Conservation (phyloP, 2,329 filamentous ascomycete genomes). For the Coniella lustricola region DNA sequence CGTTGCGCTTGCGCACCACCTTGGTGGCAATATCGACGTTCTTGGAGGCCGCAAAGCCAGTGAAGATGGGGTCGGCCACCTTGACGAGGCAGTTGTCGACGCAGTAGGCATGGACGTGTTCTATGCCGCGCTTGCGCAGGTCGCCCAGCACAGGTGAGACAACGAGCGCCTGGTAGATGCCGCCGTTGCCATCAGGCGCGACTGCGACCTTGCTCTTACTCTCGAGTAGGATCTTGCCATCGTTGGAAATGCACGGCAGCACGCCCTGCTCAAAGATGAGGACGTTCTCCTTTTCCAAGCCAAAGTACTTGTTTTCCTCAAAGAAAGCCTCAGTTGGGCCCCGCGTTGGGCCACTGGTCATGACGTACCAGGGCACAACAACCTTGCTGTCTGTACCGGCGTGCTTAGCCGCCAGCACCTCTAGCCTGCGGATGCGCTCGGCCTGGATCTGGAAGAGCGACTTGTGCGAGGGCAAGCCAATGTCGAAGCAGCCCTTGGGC, state of each 20-base stretch:
- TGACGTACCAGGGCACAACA: slow-evolving; percentile 94
- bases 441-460: slow-evolving; percentile 97
- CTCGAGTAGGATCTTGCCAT: slow-evolving; percentile 94
- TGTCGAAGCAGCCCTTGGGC: slow-evolving; percentile 96
- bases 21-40: slow-evolving; percentile 95
- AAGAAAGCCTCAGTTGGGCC: slow-evolving; percentile 93
- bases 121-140: slow-evolving; percentile 80
- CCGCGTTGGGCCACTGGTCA: slow-evolving; percentile 94
- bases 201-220: slow-evolving; percentile 86
- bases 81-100: slow-evolving; percentile 99
- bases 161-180: slow-evolving; percentile 88
- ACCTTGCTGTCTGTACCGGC: slow-evolving; percentile 48
- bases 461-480: slow-evolving; percentile 87
- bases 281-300: slow-evolving; percentile 77
- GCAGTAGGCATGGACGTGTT: slow-evolving; percentile 96
- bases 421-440: slow-evolving; percentile 82
- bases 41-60: slow-evolving; percentile 84
- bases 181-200: slow-evolving; percentile 94
- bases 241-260: slow-evolving; percentile 91
- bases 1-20: slow-evolving; percentile 97
- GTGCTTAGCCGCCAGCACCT: slow-evolving; percentile 70
- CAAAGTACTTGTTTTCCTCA: slow-evolving; percentile 83
- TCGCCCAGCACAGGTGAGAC: slow-evolving; percentile 74
- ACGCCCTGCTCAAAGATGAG: slow-evolving; percentile 95
- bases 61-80: slow-evolving; percentile 93